Percentiles rank a stretch among this genome's conserved stretches.
Evolutionary conservation across 768 basidiomycete genomes (phyloP).

Genomic region (Xerocomellus chrysenteron): DNA sequence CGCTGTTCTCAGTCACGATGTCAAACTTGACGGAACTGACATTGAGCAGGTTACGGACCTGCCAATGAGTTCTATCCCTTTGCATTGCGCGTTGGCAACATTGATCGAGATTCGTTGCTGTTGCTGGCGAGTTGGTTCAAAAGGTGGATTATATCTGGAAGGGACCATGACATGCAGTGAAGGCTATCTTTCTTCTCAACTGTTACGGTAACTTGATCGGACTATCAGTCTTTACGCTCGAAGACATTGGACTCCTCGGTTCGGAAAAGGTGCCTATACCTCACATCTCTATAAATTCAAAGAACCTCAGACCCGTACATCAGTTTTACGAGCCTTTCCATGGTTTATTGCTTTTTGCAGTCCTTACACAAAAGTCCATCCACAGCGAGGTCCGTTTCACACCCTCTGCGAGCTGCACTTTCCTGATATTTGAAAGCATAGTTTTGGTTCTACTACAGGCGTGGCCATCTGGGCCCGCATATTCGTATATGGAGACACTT

Average conservation of each 20-base stretch:
- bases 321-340: slow-evolving; percentile 11
- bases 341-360: background rate
- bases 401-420: background rate
- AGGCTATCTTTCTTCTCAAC: slow-evolving; percentile 16
- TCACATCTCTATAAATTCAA: too few species aligned
- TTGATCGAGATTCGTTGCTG: background rate
- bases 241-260: slow-evolving; percentile 11
- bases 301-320: too few species aligned
- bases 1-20: too few species aligned
- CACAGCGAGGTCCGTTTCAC: slow-evolving; percentile 4
- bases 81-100: background rate
- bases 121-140: background rate
- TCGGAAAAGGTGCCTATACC: slow-evolving; percentile 1
- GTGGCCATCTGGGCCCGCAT: slow-evolving; percentile 8
- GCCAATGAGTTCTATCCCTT: background rate
- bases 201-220: slow-evolving; percentile 13
- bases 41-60: background rate
- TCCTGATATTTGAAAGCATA: background rate
- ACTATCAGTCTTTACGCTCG: slow-evolving; percentile 5
- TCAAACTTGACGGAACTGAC: background rate
- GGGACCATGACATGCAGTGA: slow-evolving; percentile 2
- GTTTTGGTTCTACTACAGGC: slow-evolving; percentile 18
- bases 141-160: slow-evolving; percentile 7
- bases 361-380: slow-evolving; percentile 5
- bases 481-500: background rate